These are phyloP conservation scores for Spinellus fusiger DNA, from an alignment of 192 early-diverging fungal species.

Conservation along the genomic window DNA sequence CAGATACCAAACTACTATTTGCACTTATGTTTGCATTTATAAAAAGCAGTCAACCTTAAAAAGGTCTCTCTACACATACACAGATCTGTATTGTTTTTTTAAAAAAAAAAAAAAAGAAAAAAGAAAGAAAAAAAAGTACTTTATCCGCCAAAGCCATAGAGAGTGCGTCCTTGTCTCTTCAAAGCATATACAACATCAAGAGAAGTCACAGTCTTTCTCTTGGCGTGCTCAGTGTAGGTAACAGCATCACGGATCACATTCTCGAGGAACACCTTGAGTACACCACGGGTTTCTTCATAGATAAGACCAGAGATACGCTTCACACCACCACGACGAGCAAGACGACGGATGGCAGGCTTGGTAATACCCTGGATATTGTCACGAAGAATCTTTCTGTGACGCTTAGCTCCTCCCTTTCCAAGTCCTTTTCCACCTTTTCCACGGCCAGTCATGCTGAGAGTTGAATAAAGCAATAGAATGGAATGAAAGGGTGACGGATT, in stretches of 20 bases:
- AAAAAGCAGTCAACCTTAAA: no score
- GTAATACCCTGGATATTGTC: conserved; percentile 81
- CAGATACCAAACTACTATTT: no score
- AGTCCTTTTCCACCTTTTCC: conserved; percentile 99
- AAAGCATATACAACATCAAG: conserved; percentile 99
- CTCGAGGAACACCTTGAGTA: conserved; percentile 97
- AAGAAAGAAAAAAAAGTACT: neutral
- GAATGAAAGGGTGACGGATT: neutral
- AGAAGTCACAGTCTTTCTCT: conserved; percentile 99
- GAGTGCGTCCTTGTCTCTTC: conserved; percentile 96
- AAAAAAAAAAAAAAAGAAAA: no score
- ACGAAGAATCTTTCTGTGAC: conserved; percentile 99
- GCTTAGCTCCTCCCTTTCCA: conserved; percentile 99
- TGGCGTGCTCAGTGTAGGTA: conserved; percentile 98
- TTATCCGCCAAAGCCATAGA: conserved; percentile 70
- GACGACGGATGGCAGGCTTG: conserved; percentile 79
- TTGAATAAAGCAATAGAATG: neutral
- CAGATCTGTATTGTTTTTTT: neutral
- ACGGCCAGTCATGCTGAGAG: conserved; percentile 77
- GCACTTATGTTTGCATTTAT: no score
- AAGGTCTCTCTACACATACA: neutral
- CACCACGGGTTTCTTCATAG: conserved; percentile 98
- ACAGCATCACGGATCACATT: conserved; percentile 98
- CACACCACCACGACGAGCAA: conserved; percentile 99
- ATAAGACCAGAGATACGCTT: conserved; percentile 98